Percentiles rank a stretch among this genome's conserved stretches.
phyloP scores from a whole-genome alignment of 2,329 filamentous ascomycete genomes.

The Escovopsis weberi region DNA sequence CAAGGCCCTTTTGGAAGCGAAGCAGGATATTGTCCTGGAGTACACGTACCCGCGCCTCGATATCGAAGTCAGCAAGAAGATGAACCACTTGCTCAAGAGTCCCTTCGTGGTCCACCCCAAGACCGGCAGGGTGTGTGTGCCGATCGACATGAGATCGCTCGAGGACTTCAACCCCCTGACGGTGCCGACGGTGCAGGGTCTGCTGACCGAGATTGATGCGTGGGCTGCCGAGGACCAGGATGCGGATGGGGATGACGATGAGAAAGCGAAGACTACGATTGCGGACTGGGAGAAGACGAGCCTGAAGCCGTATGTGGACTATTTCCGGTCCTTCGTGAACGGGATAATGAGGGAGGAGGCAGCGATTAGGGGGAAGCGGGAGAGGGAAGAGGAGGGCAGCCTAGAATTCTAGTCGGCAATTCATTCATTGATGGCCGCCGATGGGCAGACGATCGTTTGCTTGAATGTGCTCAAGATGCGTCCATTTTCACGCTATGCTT shows the following conservation, averaged over 20 bases:
- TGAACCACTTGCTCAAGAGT: slow-evolving; percentile 94
- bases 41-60: slow-evolving; percentile 97
- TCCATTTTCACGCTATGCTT: background rate
- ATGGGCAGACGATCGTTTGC: no score
- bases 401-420: no score
- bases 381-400: slow-evolving; percentile 33
- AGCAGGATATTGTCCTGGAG: slow-evolving; percentile 91
- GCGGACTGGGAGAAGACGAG: slow-evolving; percentile 97
- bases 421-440: no score
- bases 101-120: slow-evolving; percentile 95
- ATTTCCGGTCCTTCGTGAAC: slow-evolving; percentile 71
- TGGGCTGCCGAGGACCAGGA: slow-evolving; percentile 44
- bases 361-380: slow-evolving; percentile 37
- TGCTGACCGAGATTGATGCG: slow-evolving; percentile 74
- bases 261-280: slow-evolving; percentile 23
- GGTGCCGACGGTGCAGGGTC: slow-evolving; percentile 77
- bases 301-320: slow-evolving; percentile 81
- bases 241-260: slow-evolving; percentile 23
- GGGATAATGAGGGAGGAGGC: slow-evolving; percentile 61
- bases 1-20: slow-evolving; percentile 66
- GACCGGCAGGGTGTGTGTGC: slow-evolving; percentile 88
- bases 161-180: slow-evolving; percentile 75
- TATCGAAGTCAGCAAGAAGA: slow-evolving; percentile 92
- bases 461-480: no score
- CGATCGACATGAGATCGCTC: slow-evolving; percentile 61